Conservation (phyloP, 768 basidiomycete species). For the Phylloporus sp. region DNA sequence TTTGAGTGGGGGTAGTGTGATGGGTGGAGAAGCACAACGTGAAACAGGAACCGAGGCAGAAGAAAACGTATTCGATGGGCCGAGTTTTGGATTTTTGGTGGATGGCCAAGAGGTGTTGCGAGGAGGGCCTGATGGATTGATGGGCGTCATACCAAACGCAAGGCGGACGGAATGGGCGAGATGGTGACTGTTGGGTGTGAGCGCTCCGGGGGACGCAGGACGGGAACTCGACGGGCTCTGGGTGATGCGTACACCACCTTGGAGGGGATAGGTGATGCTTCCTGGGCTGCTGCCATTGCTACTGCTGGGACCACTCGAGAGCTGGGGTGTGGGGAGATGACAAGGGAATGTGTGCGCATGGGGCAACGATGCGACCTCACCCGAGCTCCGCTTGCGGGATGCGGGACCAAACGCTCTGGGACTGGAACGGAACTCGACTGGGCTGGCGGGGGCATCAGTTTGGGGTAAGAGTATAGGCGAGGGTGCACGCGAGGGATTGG, state of each 20-base stretch:
- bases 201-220: slow-evolving; percentile 49
- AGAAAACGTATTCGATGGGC: slow-evolving; percentile 14
- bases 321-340: slow-evolving; percentile 52
- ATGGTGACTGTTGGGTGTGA: slow-evolving; percentile 47
- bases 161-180: slow-evolving; percentile 81
- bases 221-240: slow-evolving; percentile 54
- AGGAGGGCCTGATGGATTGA: slow-evolving; percentile 38
- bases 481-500: slow-evolving; percentile 66
- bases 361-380: slow-evolving; percentile 26
- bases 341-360: slow-evolving; percentile 34
- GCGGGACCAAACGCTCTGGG: slow-evolving; percentile 25
- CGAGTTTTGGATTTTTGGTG: slow-evolving; percentile 14
- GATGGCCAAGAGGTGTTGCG: slow-evolving; percentile 40
- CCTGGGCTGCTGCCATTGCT: slow-evolving; percentile 63
- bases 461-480: slow-evolving; percentile 64
- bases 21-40: slow-evolving; percentile 66
- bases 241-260: slow-evolving; percentile 26
- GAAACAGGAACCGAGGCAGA: slow-evolving; percentile 46
- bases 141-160: slow-evolving; percentile 92
- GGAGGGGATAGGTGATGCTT: slow-evolving; percentile 42
- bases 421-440: slow-evolving; percentile 32
- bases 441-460: slow-evolving; percentile 30
- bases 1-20: slow-evolving; percentile 67
- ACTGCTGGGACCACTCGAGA: slow-evolving; percentile 58
- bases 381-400: slow-evolving; percentile 29